Evolutionary conservation across 2,329 filamentous ascomycete genomes (phyloP).

Genomic region (Microsporum ferrugineum): DNA sequence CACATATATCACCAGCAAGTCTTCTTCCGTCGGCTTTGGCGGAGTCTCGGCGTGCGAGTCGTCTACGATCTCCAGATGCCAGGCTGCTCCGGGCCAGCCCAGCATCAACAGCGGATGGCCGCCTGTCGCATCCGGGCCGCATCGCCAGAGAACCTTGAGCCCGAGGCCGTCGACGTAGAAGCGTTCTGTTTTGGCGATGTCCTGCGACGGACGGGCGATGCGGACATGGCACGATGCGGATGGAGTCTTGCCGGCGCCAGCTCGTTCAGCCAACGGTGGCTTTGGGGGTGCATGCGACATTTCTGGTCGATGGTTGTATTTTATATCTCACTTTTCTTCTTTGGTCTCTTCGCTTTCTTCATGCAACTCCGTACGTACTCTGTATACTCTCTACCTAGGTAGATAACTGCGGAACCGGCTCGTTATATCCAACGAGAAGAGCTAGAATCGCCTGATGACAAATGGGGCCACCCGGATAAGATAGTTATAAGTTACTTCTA

Average conservation of each 20-base stretch:
- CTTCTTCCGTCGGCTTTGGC: conserved; percentile 33
- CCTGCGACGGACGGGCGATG: conserved; percentile 34
- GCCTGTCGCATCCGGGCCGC: conserved; percentile 26
- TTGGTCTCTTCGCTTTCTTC: not conserved
- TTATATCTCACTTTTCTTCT: too few species aligned
- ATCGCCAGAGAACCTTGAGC: conserved; percentile 27
- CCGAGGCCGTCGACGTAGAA: conserved; percentile 37
- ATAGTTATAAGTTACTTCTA: too few species aligned
- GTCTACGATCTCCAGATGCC: conserved; percentile 39
- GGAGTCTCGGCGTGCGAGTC: conserved; percentile 20
- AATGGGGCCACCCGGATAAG: too few species aligned
- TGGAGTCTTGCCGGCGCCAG: conserved; percentile 8
- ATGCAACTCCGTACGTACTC: not conserved
- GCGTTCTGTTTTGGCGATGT: conserved; percentile 28
- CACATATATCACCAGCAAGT: conserved; percentile 37
- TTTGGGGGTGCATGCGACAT: too few species aligned
- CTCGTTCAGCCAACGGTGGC: not conserved
- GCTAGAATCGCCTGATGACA: too few species aligned
- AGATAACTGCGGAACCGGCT: too few species aligned
- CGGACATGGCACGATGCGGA: conserved; percentile 22
- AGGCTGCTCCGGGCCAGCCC: conserved; percentile 27
- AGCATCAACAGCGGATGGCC: conserved; percentile 36
- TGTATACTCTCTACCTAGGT: too few species aligned
- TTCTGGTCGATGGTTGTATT: too few species aligned
- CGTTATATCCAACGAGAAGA: too few species aligned